phyloP scores from a whole-genome alignment of 148 eudicot species.

The Beta vulgaris region DNA sequence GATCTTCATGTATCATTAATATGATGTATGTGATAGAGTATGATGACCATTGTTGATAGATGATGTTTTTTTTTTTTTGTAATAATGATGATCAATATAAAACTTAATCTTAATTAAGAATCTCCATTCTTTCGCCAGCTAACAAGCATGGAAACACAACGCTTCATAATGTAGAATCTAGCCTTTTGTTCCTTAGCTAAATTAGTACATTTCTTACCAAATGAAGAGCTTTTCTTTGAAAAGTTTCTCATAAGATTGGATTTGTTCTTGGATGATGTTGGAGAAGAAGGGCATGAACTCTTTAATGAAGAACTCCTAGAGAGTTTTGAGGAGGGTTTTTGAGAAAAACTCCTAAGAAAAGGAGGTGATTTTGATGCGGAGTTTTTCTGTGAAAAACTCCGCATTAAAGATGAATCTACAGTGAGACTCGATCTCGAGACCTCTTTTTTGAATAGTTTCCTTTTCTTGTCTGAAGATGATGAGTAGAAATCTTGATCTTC shows the following conservation, averaged over 20 bases:
- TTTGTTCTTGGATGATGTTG: constrained; percentile 36
- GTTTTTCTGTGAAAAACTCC: constrained; percentile 29
- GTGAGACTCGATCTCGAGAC: constrained; percentile 14
- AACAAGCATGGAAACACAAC: constrained; percentile 88
- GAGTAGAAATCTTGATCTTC: constrained; percentile 34
- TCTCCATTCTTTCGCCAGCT: constrained; percentile 73
- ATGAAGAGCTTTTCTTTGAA: constrained; percentile 60
- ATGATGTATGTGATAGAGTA: too few relatives aligned
- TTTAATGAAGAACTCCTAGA: constrained; percentile 37
- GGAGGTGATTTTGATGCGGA: constrained; percentile 31
- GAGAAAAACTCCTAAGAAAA: constrained; percentile 36
- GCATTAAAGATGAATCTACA: constrained; percentile 24
- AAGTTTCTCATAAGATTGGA: constrained; percentile 51
- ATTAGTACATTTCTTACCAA: constrained; percentile 63
- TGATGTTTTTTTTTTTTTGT: too few relatives aligned
- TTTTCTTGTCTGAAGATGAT: constrained; percentile 33
- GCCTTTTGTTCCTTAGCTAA: constrained; percentile 92
- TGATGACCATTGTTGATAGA: neutral
- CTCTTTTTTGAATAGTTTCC: constrained; percentile 36
- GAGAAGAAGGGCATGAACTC: constrained; percentile 35
- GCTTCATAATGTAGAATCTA: constrained; percentile 80
- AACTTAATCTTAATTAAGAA: constrained; percentile 32
- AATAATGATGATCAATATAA: neutral
- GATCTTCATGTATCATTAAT: too few relatives aligned
- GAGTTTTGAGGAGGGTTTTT: constrained; percentile 23